phyloP scores from a whole-genome alignment of 441 rosid genomes.

The Corymbia citriodora region DNA sequence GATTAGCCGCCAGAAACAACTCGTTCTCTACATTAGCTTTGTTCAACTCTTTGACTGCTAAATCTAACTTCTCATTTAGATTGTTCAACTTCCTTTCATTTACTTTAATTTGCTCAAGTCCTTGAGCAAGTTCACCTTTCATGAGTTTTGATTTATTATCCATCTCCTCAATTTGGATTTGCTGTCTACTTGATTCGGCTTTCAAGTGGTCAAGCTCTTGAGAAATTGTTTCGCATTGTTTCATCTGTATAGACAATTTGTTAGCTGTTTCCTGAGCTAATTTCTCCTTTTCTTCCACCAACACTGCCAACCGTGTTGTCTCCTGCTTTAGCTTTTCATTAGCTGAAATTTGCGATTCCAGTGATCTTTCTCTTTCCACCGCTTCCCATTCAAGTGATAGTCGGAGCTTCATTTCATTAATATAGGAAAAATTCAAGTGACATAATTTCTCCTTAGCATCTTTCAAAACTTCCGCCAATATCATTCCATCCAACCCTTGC shows the following conservation, averaged over 20 bases:
- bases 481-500: slow-evolving; percentile 36
- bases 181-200: slow-evolving; percentile 30
- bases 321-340: slow-evolving; percentile 46
- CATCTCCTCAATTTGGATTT: slow-evolving; percentile 22
- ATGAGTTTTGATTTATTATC: slow-evolving; percentile 22
- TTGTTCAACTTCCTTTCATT: slow-evolving; percentile 21
- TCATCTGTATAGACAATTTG: slow-evolving; percentile 40
- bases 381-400: slow-evolving; percentile 22
- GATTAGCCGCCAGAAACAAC: slow-evolving; percentile 20
- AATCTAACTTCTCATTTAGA: slow-evolving; percentile 33
- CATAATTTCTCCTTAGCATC: slow-evolving; percentile 55
- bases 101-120: slow-evolving; percentile 27
- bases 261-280: slow-evolving; percentile 28
- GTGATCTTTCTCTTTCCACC: slow-evolving; percentile 39
- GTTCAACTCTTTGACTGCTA: slow-evolving; percentile 17
- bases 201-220: slow-evolving; percentile 32
- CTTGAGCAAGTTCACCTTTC: slow-evolving; percentile 25
- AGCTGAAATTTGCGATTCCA: slow-evolving; percentile 32
- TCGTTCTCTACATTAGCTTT: slow-evolving; percentile 35
- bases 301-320: slow-evolving; percentile 19
- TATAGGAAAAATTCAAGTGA: slow-evolving; percentile 27
- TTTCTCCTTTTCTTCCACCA: slow-evolving; percentile 43
- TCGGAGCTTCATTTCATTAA: slow-evolving; percentile 26
- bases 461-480: slow-evolving; percentile 46
- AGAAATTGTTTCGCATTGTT: slow-evolving; percentile 26